A percentile compares a stretch with the other conserved stretches of the same genome.
phyloP scores from a whole-genome alignment of 176 grass and related monocot genomes.

The Saccharum spontaneum region DNA sequence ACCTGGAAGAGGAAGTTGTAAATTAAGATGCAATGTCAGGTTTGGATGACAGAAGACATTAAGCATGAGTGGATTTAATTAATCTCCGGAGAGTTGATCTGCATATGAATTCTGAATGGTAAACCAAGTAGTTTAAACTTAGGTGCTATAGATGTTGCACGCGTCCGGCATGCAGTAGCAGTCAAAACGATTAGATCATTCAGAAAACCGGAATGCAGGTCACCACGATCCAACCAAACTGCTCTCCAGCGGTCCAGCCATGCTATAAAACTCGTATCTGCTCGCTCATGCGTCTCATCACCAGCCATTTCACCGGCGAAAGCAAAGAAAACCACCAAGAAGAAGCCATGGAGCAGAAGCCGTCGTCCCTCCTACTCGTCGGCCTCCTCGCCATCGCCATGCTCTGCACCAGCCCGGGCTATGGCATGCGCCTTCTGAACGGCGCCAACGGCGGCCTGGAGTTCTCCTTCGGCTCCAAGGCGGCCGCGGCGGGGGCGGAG shows the following conservation, averaged over 20 bases:
- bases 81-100: neutral
- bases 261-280: neutral
- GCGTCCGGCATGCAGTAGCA: neutral
- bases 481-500: neutral
- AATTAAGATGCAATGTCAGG: neutral
- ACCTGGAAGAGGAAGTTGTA: neutral
- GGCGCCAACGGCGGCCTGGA: slow-evolving; percentile 11
- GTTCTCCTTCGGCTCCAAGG: slow-evolving; percentile 38
- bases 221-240: slow-evolving; percentile 49
- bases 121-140: slow-evolving; percentile 14
- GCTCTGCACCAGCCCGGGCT: slow-evolving; percentile 2
- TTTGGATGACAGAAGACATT: neutral
- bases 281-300: neutral
- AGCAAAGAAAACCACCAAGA: neutral
- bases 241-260: neutral
- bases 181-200: neutral
- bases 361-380: neutral
- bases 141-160: slow-evolving; percentile 24
- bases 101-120: neutral
- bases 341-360: slow-evolving; percentile 40
- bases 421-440: slow-evolving; percentile 35
- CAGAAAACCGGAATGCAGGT: slow-evolving; percentile 24
- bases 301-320: neutral
- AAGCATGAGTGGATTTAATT: neutral
- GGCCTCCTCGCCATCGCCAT: neutral